phyloP scores from a whole-genome alignment of 2,329 filamentous ascomycete genomes.

The Colletotrichum eleusines region DNA sequence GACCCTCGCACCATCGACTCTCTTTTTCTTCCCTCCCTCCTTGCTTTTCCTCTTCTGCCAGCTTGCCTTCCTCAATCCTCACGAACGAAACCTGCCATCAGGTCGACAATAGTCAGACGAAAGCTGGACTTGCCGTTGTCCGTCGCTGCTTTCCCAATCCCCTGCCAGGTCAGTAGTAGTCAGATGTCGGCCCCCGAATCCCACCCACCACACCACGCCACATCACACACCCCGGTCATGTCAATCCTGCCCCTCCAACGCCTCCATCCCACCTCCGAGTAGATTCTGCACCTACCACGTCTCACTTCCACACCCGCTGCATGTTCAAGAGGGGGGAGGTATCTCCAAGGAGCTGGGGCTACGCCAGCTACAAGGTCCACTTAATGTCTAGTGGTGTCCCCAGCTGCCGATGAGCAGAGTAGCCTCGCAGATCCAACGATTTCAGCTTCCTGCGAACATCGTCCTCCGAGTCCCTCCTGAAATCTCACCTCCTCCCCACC shows the following conservation, averaged over 20 bases:
- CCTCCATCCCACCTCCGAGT: slow-evolving; percentile 24
- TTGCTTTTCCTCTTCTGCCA: slow-evolving; percentile 8
- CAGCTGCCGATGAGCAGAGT: slow-evolving; percentile 42
- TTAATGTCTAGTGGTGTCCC: slow-evolving; percentile 45
- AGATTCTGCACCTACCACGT: slow-evolving; percentile 26
- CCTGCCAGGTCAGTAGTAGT: slow-evolving; percentile 37
- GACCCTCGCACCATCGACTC: slow-evolving; percentile 36
- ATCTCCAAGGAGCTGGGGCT: slow-evolving; percentile 39
- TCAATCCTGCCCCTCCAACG: slow-evolving; percentile 30
- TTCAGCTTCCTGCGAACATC: slow-evolving; percentile 43
- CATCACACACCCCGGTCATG: slow-evolving; percentile 18
- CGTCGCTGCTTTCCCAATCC: slow-evolving; percentile 15
- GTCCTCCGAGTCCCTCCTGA: slow-evolving; percentile 40
- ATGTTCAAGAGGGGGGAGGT: slow-evolving; percentile 15
- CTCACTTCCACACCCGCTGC: slow-evolving; percentile 31
- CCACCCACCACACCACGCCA: background rate
- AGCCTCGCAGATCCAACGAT: slow-evolving; percentile 45
- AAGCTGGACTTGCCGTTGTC: slow-evolving; percentile 40
- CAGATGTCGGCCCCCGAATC: slow-evolving; percentile 20
- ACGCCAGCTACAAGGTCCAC: slow-evolving; percentile 42
- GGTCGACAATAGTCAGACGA: slow-evolving; percentile 34
- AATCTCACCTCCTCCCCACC: slow-evolving; percentile 43
- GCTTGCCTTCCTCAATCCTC: slow-evolving; percentile 15
- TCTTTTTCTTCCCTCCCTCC: slow-evolving; percentile 25
- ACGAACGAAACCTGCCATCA: slow-evolving; percentile 20